These are phyloP conservation scores for Stevia rebaudiana DNA, from an alignment of 140 eudicot genomes.

Conservation along the genomic window DNA sequence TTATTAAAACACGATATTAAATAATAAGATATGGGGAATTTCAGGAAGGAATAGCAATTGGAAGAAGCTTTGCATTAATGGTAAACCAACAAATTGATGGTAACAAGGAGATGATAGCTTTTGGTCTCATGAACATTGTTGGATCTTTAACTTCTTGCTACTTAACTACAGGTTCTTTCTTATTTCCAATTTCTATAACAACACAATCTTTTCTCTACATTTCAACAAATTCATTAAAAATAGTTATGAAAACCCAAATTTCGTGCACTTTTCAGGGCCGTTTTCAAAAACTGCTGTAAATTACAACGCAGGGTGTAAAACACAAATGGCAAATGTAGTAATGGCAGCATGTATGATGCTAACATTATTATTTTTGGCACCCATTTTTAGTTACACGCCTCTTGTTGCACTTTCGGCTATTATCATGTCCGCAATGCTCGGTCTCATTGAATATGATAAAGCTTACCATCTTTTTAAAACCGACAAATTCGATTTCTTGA, in stretches of 20 bases:
- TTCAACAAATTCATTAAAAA: not conserved
- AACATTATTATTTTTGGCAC: slow-evolving; percentile 75
- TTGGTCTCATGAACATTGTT: slow-evolving; percentile 90
- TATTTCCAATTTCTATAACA: not conserved
- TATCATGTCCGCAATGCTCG: slow-evolving; percentile 91
- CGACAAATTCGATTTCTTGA: slow-evolving; percentile 77
- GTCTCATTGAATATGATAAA: slow-evolving; percentile 67
- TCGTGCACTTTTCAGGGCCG: slow-evolving; percentile 48
- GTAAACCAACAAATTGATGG: slow-evolving; percentile 78
- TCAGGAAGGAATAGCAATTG: slow-evolving; percentile 96
- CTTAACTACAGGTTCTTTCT: slow-evolving; percentile 67
- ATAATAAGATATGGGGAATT: not conserved
- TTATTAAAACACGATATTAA: not conserved
- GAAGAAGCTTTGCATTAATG: slow-evolving; percentile 82
- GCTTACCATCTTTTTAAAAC: slow-evolving; percentile 65
- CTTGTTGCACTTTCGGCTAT: slow-evolving; percentile 91
- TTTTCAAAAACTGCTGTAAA: slow-evolving; percentile 95
- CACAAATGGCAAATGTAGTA: slow-evolving; percentile 73
- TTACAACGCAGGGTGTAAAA: slow-evolving; percentile 75
- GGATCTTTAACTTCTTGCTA: slow-evolving; percentile 96
- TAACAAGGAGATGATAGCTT: slow-evolving; percentile 94
- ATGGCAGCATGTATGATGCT: slow-evolving; percentile 74
- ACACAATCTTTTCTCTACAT: not conserved
- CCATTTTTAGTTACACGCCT: slow-evolving; percentile 81
- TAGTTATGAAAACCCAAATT: not conserved